These are phyloP conservation scores for Gossypium arboreum DNA, from an alignment of 345 rosid genomes.

Conservation along the genomic window DNA sequence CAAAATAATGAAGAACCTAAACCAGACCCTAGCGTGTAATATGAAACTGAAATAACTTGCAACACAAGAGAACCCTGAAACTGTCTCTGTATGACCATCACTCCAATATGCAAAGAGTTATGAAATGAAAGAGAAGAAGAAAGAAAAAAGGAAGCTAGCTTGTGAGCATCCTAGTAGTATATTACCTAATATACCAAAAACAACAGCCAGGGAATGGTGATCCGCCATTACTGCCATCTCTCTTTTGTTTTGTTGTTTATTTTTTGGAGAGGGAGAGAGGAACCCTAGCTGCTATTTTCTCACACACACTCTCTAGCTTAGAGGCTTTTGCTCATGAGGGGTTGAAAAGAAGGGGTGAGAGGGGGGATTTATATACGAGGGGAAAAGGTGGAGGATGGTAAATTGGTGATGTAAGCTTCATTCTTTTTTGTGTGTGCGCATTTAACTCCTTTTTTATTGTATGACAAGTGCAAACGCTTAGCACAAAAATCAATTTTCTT, in stretches of 20 bases:
- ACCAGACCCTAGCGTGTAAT: background rate
- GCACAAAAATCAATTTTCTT: conserved; percentile 30
- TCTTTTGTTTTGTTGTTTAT: background rate
- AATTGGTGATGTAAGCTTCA: conserved; percentile 5
- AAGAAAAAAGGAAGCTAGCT: background rate
- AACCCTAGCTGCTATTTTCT: background rate
- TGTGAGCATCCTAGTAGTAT: background rate
- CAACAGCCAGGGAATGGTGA: conserved; percentile 35
- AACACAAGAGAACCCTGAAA: background rate
- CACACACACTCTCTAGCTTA: background rate
- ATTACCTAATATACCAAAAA: conserved; percentile 76
- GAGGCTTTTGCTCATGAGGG: background rate
- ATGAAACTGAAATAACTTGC: background rate
- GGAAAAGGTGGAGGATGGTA: background rate
- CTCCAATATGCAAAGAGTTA: background rate
- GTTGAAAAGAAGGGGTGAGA: background rate
- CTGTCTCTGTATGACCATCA: background rate
- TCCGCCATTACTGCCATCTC: conserved; percentile 34
- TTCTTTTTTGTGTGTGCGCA: conserved; percentile 24
- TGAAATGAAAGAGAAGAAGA: background rate
- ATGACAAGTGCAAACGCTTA: conserved; percentile 65
- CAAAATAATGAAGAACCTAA: background rate
- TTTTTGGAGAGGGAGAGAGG: background rate
- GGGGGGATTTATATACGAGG: conserved; percentile 24
- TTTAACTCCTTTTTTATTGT: conserved; percentile 42